Base-by-base conservation (phyloP, 2,329 filamentous ascomycete genomes). In the Lasiodiplodia theobromae region DNA sequence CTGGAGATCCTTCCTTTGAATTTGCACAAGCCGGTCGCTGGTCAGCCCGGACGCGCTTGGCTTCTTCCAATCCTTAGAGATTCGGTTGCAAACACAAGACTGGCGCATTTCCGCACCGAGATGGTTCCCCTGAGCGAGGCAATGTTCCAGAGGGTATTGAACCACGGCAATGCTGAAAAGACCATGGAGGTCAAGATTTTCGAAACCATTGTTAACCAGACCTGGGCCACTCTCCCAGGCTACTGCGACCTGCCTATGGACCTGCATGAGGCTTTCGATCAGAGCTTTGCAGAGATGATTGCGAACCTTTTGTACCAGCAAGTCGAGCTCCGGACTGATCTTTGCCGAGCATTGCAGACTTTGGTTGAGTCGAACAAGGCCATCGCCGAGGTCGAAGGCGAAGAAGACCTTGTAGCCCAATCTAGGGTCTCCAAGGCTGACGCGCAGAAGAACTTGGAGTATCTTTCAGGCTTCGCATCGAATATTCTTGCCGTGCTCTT, bases 121-220 rank as follows among this genome's bases (percentile, higher is more conserved):
- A 89, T 99, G 79, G 89, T 97, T 6, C 94, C 96, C 18, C 84
- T 99, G 28, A 98, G 95, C 77, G 92, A 97, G 78, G 82, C 87
- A 62, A 92, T 99, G 85, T 97, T 95, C 79, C 93, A 98, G 78
- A 89, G 88, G 72, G 92, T 98, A 5, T 83, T 97, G 57, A 91
- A 97, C 70, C 92, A 96, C 74, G 92, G 92, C 16, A 84, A 88
- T 25, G 89, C 88, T 16, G 92, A 95, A 76, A 97, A 97, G 85
- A 96, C 93, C 0, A 94, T 97, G 87, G 94, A 98, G 78, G 88
- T 96, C 77, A 99, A 99, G 85, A 96, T 99, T 69, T 99, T 96
- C 77, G 95, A 99, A 82, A 98, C 96, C 0, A 85, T 99, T 4
- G 93, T 99, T 10, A 92, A 96, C 73, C 96, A 99, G 77, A 94